These are phyloP conservation scores for Leccinum pellstonianum DNA, from an alignment of 768 basidiomycete genomes.

Conservation along the genomic window DNA sequence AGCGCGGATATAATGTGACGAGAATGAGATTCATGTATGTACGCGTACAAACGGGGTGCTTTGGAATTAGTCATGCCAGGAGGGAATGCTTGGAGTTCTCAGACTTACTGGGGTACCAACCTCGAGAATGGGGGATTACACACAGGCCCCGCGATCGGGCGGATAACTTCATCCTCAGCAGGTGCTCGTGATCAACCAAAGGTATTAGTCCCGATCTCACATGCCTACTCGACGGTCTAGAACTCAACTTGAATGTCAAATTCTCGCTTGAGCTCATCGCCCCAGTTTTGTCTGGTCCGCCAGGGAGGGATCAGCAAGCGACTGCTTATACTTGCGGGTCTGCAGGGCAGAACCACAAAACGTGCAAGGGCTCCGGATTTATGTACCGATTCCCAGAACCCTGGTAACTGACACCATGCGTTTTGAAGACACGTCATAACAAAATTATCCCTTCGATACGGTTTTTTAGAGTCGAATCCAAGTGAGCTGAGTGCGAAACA, in stretches of 20 bases:
- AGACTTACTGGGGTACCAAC: constrained; percentile 9
- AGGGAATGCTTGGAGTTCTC: constrained; percentile 4
- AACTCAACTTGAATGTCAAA: constrained; percentile 24
- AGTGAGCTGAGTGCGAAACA: constrained; percentile 24
- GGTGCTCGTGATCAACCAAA: constrained; percentile 3
- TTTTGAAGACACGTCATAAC: constrained; percentile 23
- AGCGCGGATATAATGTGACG: constrained; percentile 13
- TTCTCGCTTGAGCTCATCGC: constrained; percentile 27
- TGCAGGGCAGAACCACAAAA: constrained; percentile 20
- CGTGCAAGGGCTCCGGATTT: constrained; percentile 19
- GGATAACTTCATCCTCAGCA: constrained; percentile 2
- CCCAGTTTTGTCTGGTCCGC: constrained; percentile 24
- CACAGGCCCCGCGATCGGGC: constrained; percentile 9
- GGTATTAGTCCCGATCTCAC: constrained; percentile 16
- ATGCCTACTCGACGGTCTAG: constrained; percentile 21
- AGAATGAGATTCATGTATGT: constrained; percentile 6
- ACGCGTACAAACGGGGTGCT: constrained; percentile 17
- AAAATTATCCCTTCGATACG: constrained; percentile 16
- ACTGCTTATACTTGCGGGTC: constrained; percentile 16
- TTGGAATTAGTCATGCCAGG: constrained; percentile 11
- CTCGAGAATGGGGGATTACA: constrained; percentile 18
- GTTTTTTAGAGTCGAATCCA: constrained; percentile 13
- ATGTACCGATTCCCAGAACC: constrained; percentile 24
- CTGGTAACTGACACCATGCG: constrained; percentile 31
- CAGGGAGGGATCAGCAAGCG: constrained; percentile 24